Evolutionary conservation across 352 stramenopile species (phyloP).

Genomic region (Aphanomyces euteiches): DNA sequence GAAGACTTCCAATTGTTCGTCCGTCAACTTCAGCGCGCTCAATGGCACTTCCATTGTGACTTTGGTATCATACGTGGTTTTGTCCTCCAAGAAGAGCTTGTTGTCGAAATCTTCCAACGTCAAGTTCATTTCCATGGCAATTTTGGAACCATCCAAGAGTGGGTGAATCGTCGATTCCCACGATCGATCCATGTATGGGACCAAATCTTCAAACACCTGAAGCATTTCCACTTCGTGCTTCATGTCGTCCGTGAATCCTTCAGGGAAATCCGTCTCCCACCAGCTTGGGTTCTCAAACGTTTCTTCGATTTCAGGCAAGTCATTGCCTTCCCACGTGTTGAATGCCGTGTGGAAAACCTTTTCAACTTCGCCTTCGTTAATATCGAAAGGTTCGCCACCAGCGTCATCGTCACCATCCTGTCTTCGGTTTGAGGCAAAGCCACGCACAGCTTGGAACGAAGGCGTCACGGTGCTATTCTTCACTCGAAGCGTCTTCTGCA

Average conservation of each 20-base stretch:
- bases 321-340: conserved; percentile 31
- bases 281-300: conserved; percentile 71
- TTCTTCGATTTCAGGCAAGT: conserved; percentile 37
- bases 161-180: conserved; percentile 79
- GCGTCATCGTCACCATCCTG: conserved; percentile 1
- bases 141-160: conserved; percentile 56
- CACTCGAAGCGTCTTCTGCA: not conserved
- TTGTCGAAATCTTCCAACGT: conserved; percentile 81
- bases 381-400: conserved; percentile 15
- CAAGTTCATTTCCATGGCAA: conserved; percentile 72
- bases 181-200: conserved; percentile 63
- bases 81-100: conserved; percentile 72
- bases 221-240: conserved; percentile 86
- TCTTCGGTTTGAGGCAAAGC: conserved; percentile 14
- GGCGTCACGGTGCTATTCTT: not conserved
- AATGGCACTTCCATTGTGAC: conserved; percentile 76
- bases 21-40: conserved; percentile 52
- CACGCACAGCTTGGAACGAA: not conserved
- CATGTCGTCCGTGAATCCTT: conserved; percentile 68
- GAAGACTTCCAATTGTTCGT: conserved; percentile 50
- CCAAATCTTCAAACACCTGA: conserved; percentile 77
- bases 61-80: conserved; percentile 77
- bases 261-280: conserved; percentile 69
- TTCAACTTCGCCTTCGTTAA: conserved; percentile 19
- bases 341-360: conserved; percentile 29